Evolutionary conservation across 257 asterid genomes (phyloP).

Genomic region (Penstemon eatonii): DNA sequence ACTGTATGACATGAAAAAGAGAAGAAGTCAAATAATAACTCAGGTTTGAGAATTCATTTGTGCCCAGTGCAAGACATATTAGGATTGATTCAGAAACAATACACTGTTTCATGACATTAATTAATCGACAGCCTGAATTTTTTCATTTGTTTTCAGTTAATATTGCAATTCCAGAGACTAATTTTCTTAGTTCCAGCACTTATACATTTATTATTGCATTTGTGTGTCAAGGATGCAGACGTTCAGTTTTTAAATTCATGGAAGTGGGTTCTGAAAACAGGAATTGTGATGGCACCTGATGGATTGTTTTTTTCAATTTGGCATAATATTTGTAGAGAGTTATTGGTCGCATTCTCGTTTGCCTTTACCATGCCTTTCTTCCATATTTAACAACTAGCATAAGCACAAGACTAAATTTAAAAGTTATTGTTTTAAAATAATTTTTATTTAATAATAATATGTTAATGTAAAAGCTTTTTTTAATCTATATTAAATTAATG

Average conservation of each 20-base stretch:
- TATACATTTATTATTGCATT: neutral
- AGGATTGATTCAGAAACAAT: neutral
- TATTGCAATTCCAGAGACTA: neutral
- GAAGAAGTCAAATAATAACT: neutral
- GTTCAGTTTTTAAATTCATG: neutral
- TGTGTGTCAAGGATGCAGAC: conserved; percentile 6
- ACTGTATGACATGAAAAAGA: neutral
- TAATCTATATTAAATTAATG: no score
- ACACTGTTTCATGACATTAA: conserved; percentile 1
- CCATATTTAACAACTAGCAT: no score
- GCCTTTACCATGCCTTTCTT: no score
- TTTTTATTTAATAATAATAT: no score
- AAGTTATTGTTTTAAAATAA: no score
- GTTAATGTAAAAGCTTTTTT: no score
- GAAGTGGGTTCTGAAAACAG: neutral
- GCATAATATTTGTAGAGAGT: neutral
- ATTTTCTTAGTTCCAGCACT: conserved; percentile 20
- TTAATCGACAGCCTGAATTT: conserved; percentile 4
- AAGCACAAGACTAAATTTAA: no score
- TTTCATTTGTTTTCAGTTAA: neutral
- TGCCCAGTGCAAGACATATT: neutral
- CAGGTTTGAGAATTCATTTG: neutral
- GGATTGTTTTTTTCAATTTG: neutral
- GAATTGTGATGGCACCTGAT: neutral
- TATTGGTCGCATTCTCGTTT: neutral